These are phyloP conservation scores for Fusarium gaditjirri DNA, from an alignment of 2,329 filamentous ascomycete genomes.

Conservation along the genomic window DNA sequence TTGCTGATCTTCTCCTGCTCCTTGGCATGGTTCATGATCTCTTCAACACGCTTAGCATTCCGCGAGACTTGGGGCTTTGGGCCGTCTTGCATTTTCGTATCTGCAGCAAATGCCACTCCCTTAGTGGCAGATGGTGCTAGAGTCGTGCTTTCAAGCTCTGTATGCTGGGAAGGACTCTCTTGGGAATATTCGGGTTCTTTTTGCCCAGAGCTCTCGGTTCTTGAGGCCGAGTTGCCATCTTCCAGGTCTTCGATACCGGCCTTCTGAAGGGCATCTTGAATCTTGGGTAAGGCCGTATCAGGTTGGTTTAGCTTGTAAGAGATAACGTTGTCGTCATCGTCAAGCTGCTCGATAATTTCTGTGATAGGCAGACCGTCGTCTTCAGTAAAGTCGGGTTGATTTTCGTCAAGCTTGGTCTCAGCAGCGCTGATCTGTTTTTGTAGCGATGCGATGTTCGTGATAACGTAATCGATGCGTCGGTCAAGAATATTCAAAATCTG, in stretches of 20 bases:
- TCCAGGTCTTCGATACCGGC: constrained; percentile 72
- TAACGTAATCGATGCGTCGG: constrained; percentile 88
- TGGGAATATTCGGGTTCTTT: constrained; percentile 1
- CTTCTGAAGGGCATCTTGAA: constrained; percentile 79
- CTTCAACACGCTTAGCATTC: constrained; percentile 61
- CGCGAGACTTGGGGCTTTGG: constrained; percentile 50
- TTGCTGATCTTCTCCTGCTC: constrained; percentile 62
- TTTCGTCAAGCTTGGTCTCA: constrained; percentile 75
- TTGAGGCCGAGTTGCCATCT: constrained; percentile 18
- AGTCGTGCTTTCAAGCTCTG: constrained; percentile 2
- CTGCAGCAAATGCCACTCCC: constrained; percentile 70
- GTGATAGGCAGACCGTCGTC: constrained; percentile 81
- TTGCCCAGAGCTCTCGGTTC: not conserved
- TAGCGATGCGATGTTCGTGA: constrained; percentile 79
- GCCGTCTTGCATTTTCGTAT: constrained; percentile 62
- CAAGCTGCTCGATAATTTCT: constrained; percentile 91
- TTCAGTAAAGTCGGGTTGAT: constrained; percentile 69
- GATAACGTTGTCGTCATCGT: constrained; percentile 88
- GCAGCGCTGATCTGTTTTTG: constrained; percentile 76
- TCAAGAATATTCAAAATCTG: constrained; percentile 70
- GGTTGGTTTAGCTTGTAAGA: constrained; percentile 74
- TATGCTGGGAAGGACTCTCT: not conserved
- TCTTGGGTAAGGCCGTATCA: constrained; percentile 71
- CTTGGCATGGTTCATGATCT: constrained; percentile 67
- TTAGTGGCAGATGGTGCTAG: constrained; percentile 56